A percentile compares a stretch with the other conserved stretches of the same genome.
Conservation (phyloP, 2,329 filamentous ascomycete species). For the Pezicula radicicola region DNA sequence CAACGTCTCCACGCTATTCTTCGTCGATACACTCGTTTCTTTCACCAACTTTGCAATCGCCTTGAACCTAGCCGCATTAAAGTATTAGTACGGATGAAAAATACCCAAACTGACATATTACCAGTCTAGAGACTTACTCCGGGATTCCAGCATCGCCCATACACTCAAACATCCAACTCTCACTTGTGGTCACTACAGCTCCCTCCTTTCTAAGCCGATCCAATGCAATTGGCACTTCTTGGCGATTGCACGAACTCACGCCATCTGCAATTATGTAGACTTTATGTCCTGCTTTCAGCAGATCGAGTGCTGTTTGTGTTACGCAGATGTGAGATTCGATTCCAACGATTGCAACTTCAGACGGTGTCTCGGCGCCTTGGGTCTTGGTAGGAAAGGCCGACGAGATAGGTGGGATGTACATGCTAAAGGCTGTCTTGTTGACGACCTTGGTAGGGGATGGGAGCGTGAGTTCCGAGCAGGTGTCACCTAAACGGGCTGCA, state of each 20-base stretch:
- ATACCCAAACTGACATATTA: constrained; percentile 2
- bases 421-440: constrained; percentile 91
- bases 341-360: constrained; percentile 75
- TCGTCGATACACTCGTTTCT: constrained; percentile 69
- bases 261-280: constrained; percentile 89
- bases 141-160: constrained; percentile 75
- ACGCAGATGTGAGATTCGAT: constrained; percentile 96
- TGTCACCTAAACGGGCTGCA: constrained; percentile 72
- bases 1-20: constrained; percentile 62
- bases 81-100: neutral
- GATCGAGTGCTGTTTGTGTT: constrained; percentile 84
- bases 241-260: constrained; percentile 81
- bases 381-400: constrained; percentile 28
- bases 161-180: constrained; percentile 86
- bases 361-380: constrained; percentile 19
- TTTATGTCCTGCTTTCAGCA: constrained; percentile 69
- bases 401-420: constrained; percentile 71
- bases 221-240: constrained; percentile 79
- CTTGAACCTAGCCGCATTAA: constrained; percentile 53
- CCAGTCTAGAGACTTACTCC: constrained; percentile 36
- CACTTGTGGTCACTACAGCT: constrained; percentile 77
- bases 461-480: constrained; percentile 68
- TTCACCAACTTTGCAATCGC: constrained; percentile 74
- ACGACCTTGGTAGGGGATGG: constrained; percentile 50
- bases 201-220: constrained; percentile 73